Percentiles rank a stretch among this genome's conserved stretches.
Evolutionary conservation across 768 basidiomycete genomes (phyloP).

Genomic region (Lactarius psammicola): DNA sequence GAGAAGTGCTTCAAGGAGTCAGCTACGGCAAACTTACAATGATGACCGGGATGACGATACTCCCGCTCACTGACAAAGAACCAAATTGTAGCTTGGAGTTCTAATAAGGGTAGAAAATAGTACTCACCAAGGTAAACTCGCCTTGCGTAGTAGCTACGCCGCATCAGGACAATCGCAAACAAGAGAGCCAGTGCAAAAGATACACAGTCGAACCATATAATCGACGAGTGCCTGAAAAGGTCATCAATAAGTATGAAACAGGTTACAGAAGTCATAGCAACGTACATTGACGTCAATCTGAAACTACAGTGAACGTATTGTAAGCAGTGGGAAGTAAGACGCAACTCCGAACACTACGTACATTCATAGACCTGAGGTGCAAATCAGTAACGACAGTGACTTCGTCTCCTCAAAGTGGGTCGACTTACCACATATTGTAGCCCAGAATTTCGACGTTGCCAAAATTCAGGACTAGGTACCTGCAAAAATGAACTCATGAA

Average conservation of each 20-base stretch:
- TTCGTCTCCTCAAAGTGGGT: background rate
- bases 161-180: background rate
- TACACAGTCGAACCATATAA: slow-evolving; percentile 3
- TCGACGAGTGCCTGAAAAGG: background rate
- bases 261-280: background rate
- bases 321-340: slow-evolving; percentile 18
- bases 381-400: background rate
- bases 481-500: slow-evolving; percentile 24
- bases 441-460: slow-evolving; percentile 39
- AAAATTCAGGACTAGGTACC: slow-evolving; percentile 50
- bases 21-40: background rate
- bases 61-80: slow-evolving; percentile 3
- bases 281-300: background rate
- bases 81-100: background rate
- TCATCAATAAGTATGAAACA: background rate
- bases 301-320: background rate
- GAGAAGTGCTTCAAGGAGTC: background rate
- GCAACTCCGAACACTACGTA: slow-evolving; percentile 18
- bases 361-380: slow-evolving; percentile 27
- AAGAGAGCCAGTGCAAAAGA: background rate
- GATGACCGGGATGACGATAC: background rate
- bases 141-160: slow-evolving; percentile 7
- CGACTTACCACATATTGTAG: slow-evolving; percentile 43
- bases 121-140: slow-evolving; percentile 1
- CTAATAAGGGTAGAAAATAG: background rate